Base-by-base conservation (phyloP, 805 yeast species). In the Peterozyma toletana region DNA sequence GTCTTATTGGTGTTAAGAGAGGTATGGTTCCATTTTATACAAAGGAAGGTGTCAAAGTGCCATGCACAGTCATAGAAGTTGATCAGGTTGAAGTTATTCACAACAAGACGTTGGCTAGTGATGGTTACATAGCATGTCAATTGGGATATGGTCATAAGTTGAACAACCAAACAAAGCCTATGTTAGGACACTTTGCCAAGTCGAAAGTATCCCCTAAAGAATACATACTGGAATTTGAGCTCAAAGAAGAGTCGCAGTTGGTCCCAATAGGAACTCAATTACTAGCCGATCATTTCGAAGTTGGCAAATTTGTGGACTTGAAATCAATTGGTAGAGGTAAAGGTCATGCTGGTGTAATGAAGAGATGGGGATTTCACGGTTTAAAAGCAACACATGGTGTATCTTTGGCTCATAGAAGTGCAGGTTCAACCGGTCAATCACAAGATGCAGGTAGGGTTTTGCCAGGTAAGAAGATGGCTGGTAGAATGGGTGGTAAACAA, bases 401-500 rank as follows among this genome's bases (percentile, higher is more conserved):
- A 21, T 87, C 99, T 29, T 70, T 77, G 40, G 83, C 91, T 33
- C 98, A 93, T 63, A 84, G 99, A 75, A 81, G 89, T 46, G 96
- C 95, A 56, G 99, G 99, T 76, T 90, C 97, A 30, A 89, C 85
- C 55, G 99, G 99, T 78, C 88, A 83, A 63, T 86, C 86, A 58
- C 95, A 93, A 52, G 84, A 87, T 49, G 99, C 99, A 11, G 97
- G 96, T 57, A 85, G 99, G 70, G 87, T 89, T 42, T 70, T 89
- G 49, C 98, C 97, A 13, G 98, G 97, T 18, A 90, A 87, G 69
- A 91, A 89, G 67, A 91, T 93, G 99, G 95, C 98, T 33, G 99
- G 99, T 51, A 86, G 86, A 63, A 83, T 90, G 93, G 99, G 99
- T 52, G 82, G 78, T 49, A 72, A 76, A 44, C 71, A 70, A 53